Evolutionary conservation across 1,139 yeast genomes (phyloP).

Genomic region (Debaryomyces fabryi): DNA sequence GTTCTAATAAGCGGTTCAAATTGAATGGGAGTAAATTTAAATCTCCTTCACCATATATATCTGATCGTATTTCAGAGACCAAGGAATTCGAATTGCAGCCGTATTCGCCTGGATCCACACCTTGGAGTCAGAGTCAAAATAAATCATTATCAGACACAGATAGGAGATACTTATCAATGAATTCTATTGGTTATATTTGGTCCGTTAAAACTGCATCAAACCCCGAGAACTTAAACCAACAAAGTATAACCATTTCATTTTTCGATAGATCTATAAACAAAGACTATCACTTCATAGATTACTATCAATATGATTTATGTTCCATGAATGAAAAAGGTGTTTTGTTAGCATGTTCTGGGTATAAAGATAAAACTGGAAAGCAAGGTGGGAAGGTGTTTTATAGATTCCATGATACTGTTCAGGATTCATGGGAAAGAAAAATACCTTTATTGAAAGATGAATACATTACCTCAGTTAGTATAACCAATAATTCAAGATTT

Average conservation of each 20-base stretch:
- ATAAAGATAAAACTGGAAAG: constrained; percentile 18
- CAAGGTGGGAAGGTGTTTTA: constrained; percentile 40
- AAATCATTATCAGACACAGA: constrained; percentile 23
- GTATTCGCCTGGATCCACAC: constrained; percentile 82
- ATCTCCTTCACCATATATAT: constrained; percentile 7
- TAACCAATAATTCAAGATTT: constrained; percentile 27
- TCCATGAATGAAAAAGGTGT: constrained; percentile 69
- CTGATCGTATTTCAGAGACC: constrained; percentile 5
- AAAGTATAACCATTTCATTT: constrained; percentile 81
- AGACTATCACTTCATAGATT: constrained; percentile 86
- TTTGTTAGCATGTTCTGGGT: constrained; percentile 56
- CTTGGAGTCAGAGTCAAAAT: constrained; percentile 55
- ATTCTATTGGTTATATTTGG: constrained; percentile 81
- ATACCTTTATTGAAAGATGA: constrained; percentile 41
- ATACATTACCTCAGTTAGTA: constrained; percentile 40
- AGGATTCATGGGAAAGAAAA: constrained; percentile 47
- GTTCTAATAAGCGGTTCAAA: constrained; percentile 30
- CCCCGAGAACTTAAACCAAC: constrained; percentile 32
- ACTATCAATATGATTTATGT: constrained; percentile 71
- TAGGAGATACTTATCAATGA: constrained; percentile 81
- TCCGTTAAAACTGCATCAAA: constrained; percentile 53
- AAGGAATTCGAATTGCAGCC: constrained; percentile 28
- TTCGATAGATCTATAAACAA: constrained; percentile 79
- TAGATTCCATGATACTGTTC: constrained; percentile 48
- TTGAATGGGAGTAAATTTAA: constrained; percentile 20